Evolutionary conservation across 305 asterid genomes (phyloP).

Genomic region (Fraxinus sp.): DNA sequence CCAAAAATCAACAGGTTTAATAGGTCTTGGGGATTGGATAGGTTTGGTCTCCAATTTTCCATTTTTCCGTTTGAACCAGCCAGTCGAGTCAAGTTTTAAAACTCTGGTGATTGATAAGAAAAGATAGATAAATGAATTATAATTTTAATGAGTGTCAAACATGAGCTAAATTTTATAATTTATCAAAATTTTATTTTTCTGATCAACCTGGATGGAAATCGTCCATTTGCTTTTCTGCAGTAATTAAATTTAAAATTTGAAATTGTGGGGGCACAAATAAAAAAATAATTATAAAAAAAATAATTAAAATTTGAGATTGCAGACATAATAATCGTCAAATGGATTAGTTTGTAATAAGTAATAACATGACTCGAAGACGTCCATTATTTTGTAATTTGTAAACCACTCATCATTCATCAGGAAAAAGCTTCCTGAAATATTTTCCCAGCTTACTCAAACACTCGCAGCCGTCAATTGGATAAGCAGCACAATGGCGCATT

Average conservation of each 20-base stretch:
- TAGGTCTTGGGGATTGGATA: too few species aligned
- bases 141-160: too few species aligned
- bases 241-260: background rate
- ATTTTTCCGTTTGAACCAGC: too few species aligned
- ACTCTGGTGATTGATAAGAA: too few species aligned
- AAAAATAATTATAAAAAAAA: too few species aligned
- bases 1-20: too few species aligned
- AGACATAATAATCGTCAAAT: background rate
- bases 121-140: too few species aligned
- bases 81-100: too few species aligned
- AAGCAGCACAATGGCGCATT: constrained; percentile 63
- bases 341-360: background rate
- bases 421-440: background rate
- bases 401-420: background rate
- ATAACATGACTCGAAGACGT: background rate
- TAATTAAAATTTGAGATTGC: background rate
- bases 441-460: background rate
- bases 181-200: too few species aligned
- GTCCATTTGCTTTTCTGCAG: background rate
- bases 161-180: too few species aligned
- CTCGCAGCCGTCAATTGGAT: constrained; percentile 29
- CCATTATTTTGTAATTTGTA: background rate
- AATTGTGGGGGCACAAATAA: background rate
- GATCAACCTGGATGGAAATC: background rate
- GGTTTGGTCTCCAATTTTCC: too few species aligned